Evolutionary conservation across 805 yeast genomes (phyloP), one percentile per base, ranked within the genome.

Genomic region (Starmerella bacillaris): DNA sequence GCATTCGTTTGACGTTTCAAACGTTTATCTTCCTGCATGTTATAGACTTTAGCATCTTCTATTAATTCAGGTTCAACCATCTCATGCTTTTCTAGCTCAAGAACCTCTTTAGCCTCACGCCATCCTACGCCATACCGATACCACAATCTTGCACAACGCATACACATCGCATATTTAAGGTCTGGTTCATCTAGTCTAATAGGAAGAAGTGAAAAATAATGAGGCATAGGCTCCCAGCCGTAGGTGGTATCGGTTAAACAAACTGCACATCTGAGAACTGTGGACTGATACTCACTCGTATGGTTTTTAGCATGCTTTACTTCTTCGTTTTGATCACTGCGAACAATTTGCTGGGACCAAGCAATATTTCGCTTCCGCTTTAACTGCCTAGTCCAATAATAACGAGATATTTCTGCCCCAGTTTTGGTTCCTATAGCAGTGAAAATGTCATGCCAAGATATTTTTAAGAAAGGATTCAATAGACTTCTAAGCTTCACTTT

Each of bases 111-210:
- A 0, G 94, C 94, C 22, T 70, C 72, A 44, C 74, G 80, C 96
- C 96, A 89, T 7, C 61, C 63, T 0, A 79, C 73, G 0, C 83
- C 94, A 54, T 86, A 86, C 27, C 92, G 60, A 53, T 94, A 65
- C 96, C 96, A 86, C 20, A 89, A 51, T 38, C 78, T 65, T 0
- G 94, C 94, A 59, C 98, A 86, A 36, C 96, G 62, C 20, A 66
- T 57, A 53, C 98, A 86, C 11, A 86, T 58, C 0, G 83, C 94
- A 12, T 61, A 55, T 2, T 71, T 57, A 1, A 58, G 47, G 4
- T 57, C 50, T 7, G 50, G 45, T 1, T 46, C 56, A 3, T 57
- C 53, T 9, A 63, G 60, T 5, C 11, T 26, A 1, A n/a, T 22
- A 3, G 34, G 35, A n/a, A 36, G 24, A 17, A 22, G 19, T 4